A percentile compares a stretch with the other conserved stretches of the same genome.
Conservation (phyloP, 495 filamentous ascomycete genomes). For the Penicillium samsonianum region DNA sequence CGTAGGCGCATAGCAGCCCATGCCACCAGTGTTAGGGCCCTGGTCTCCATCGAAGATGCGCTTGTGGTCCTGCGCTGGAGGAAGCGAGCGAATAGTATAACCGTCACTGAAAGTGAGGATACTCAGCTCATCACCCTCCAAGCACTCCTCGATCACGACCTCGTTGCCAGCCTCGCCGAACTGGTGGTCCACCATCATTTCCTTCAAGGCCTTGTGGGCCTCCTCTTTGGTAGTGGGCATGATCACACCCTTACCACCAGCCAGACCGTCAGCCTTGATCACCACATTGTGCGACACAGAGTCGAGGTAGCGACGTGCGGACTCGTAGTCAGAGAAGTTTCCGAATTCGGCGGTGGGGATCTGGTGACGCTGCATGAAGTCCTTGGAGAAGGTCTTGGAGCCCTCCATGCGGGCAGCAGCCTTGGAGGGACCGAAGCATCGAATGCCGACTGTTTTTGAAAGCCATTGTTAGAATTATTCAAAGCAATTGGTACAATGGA, state of each 20-base stretch:
- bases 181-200: constrained; percentile 86
- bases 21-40: constrained; percentile 94
- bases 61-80: constrained; percentile 96
- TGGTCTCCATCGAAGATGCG: constrained; percentile 86
- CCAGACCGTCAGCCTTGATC: constrained; percentile 85
- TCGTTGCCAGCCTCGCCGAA: constrained; percentile 88
- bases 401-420: constrained; percentile 90
- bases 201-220: constrained; percentile 74
- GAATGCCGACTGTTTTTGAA: constrained; percentile 61
- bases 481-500: not conserved
- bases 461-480: constrained; percentile 17
- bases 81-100: constrained; percentile 78
- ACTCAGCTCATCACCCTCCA: constrained; percentile 89
- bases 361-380: constrained; percentile 90
- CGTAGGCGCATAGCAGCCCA: constrained; percentile 96
- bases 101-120: constrained; percentile 91
- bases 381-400: constrained; percentile 94
- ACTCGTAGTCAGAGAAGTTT: constrained; percentile 82
- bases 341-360: constrained; percentile 90
- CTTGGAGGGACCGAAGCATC: constrained; percentile 84
- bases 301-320: constrained; percentile 75
- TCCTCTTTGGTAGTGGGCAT: constrained; percentile 80
- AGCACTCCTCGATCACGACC: constrained; percentile 94
- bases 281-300: constrained; percentile 73
- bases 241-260: constrained; percentile 90